These are phyloP conservation scores for Teratosphaeria epicoccoides DNA, from an alignment of 2,329 filamentous ascomycete species.

Conservation along the genomic window DNA sequence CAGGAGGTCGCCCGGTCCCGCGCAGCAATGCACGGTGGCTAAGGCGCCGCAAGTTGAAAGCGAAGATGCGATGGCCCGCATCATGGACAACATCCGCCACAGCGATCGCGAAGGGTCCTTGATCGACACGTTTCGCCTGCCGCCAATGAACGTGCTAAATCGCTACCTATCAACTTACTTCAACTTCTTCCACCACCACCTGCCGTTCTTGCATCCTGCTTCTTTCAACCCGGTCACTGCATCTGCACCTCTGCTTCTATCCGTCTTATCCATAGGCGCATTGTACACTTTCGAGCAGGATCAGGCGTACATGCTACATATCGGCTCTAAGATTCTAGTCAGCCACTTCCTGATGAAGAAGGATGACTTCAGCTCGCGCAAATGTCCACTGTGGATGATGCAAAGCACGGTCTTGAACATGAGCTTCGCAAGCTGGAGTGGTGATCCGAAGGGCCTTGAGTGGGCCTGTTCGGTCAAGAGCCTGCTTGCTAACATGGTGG, in stretches of 20 bases:
- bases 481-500: slow-evolving; percentile 95
- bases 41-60: slow-evolving; percentile 69
- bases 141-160: slow-evolving; percentile 70
- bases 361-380: slow-evolving; percentile 95
- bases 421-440: slow-evolving; percentile 98
- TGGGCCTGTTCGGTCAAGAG: slow-evolving; percentile 99
- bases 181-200: slow-evolving; percentile 88
- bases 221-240: slow-evolving; percentile 75
- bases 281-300: slow-evolving; percentile 96
- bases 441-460: slow-evolving; percentile 90
- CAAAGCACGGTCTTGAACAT: slow-evolving; percentile 94
- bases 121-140: slow-evolving; percentile 80
- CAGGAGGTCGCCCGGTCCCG: slow-evolving; percentile 57
- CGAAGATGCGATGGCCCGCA: slow-evolving; percentile 75
- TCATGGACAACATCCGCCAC: slow-evolving; percentile 75
- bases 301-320: slow-evolving; percentile 92
- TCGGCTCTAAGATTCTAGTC: slow-evolving; percentile 92
- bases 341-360: slow-evolving; percentile 97
- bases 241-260: slow-evolving; percentile 73
- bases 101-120: slow-evolving; percentile 74
- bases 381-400: slow-evolving; percentile 97
- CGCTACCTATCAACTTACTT: slow-evolving; percentile 94
- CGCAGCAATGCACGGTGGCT: slow-evolving; percentile 52
- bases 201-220: slow-evolving; percentile 87
- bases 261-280: slow-evolving; percentile 88